Evolutionary conservation across 106 monocot genomes (phyloP), one percentile per base, ranked within the genome.

Genomic region (Acorus gramineus): DNA sequence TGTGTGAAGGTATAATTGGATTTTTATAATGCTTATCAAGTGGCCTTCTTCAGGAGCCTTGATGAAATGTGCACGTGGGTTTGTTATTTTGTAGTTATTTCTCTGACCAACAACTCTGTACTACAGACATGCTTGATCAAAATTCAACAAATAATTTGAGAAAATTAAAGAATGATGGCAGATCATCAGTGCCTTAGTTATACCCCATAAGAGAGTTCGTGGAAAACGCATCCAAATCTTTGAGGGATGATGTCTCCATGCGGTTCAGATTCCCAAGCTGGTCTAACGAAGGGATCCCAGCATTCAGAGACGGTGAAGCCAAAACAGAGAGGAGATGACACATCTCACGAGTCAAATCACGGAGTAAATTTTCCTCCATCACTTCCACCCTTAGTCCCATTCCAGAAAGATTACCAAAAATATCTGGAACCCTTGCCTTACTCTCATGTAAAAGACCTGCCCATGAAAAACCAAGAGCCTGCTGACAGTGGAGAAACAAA

Each of bases 321-420:
- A 91, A 72, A 69, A 79, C 74, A 44, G 83, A 87, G 46, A 96
- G 80, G 69, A 96, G 74, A 42, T 63, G 68, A 63, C 85, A 83
- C 44, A 96, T 78, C 82, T 96, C 96, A 0, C 96, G 74, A 55
- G 96, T 96, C 61, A 91, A 81, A 65, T 75, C 91, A 54, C 87
- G 87, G 7, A 96, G 75, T 47, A 96, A 75, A 73, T 91, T 87
- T 57, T 96, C 96, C 85, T 96, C 96, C 81, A 96, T 96, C 14
- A 96, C 91, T 78, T 96, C 96, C 53, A 87, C 79, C 52, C 85
- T 91, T 44, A 96, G 79, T 7, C 91, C 96, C 69, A 80, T 77
- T 11, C 77, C 91, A 79, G 85, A 63, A 65, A 80, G 81, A 75
- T 79, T 73, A 57, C 82, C 78, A 74, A 96, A 83, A 8, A 64